These are phyloP conservation scores for Celoporthe dispersa DNA, from an alignment of 2,329 filamentous ascomycete genomes.

Conservation along the genomic window DNA sequence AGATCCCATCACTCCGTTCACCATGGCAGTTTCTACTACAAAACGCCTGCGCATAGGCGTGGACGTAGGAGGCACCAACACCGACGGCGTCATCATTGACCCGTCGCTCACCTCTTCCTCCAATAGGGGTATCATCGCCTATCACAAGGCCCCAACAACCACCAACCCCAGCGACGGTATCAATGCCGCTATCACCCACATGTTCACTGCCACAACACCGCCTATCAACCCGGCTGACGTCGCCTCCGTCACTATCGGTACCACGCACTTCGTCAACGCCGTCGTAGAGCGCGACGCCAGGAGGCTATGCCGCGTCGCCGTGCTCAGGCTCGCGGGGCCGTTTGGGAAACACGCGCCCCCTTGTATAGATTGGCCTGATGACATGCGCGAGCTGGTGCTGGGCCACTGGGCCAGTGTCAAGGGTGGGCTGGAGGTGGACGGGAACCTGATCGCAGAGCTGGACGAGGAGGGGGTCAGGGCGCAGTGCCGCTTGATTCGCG, in stretches of 20 bases:
- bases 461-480: constrained; percentile 46
- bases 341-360: constrained; percentile 46
- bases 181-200: constrained; percentile 27
- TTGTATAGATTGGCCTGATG: constrained; percentile 44
- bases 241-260: constrained; percentile 32
- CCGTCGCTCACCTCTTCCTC: constrained; percentile 34
- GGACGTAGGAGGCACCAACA: constrained; percentile 30
- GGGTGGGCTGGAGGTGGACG: constrained; percentile 59
- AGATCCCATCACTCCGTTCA: background rate
- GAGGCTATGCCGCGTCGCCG: constrained; percentile 37
- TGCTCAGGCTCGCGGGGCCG: constrained; percentile 38
- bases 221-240: constrained; percentile 20
- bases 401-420: constrained; percentile 45
- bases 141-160: constrained; percentile 32
- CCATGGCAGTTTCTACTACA: background rate
- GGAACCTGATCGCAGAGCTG: constrained; percentile 49
- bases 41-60: constrained; percentile 22
- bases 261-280: constrained; percentile 35
- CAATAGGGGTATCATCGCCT: constrained; percentile 37
- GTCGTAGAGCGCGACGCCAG: constrained; percentile 33
- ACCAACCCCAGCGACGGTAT: constrained; percentile 32
- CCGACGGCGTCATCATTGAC: constrained; percentile 36
- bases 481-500: constrained; percentile 44
- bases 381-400: constrained; percentile 40
- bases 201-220: constrained; percentile 20